Conservation (phyloP, 2,329 filamentous ascomycete genomes). For the Pleurostoma richardsiae region DNA sequence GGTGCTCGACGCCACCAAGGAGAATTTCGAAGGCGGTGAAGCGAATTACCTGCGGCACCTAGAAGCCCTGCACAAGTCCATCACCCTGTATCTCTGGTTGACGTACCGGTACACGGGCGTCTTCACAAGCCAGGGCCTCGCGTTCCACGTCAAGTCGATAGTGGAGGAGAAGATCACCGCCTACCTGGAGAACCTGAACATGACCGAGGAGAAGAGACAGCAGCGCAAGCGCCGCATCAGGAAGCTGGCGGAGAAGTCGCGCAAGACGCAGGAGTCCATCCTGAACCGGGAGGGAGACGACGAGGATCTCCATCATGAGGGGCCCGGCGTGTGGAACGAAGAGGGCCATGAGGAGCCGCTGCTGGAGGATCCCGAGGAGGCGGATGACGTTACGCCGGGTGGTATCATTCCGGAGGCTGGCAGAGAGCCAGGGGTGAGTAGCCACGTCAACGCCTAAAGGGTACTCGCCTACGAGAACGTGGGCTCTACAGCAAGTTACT, state of each 20-base stretch:
- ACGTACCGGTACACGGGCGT: slow-evolving; percentile 82
- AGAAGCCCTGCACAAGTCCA: slow-evolving; percentile 73
- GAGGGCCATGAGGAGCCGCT: slow-evolving; percentile 29
- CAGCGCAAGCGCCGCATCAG: slow-evolving; percentile 7
- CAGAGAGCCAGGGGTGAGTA: no score
- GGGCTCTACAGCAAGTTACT: no score
- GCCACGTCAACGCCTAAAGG: no score
- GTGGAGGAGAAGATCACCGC: slow-evolving; percentile 72
- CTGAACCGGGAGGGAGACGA: slow-evolving; percentile 14
- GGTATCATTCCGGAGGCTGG: no score
- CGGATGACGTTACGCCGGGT: slow-evolving; percentile 1
- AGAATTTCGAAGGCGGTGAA: slow-evolving; percentile 25
- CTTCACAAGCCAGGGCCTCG: slow-evolving; percentile 70
- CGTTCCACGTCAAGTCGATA: slow-evolving; percentile 71
- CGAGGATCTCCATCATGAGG: slow-evolving; percentile 9
- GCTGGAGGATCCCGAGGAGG: slow-evolving; percentile 15
- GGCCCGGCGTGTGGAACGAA: slow-evolving; percentile 23
- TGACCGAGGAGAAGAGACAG: slow-evolving; percentile 29
- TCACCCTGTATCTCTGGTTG: slow-evolving; percentile 89
- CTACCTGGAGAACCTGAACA: slow-evolving; percentile 53
- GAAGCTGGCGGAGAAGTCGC: slow-evolving; percentile 10
- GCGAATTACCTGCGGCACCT: slow-evolving; percentile 60
- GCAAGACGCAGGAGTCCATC: slow-evolving; percentile 9
- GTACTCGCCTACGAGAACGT: no score
- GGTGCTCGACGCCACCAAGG: slow-evolving; percentile 60